Base-by-base conservation (phyloP, 176 grass and related monocot species). In the Juncus effusus region DNA sequence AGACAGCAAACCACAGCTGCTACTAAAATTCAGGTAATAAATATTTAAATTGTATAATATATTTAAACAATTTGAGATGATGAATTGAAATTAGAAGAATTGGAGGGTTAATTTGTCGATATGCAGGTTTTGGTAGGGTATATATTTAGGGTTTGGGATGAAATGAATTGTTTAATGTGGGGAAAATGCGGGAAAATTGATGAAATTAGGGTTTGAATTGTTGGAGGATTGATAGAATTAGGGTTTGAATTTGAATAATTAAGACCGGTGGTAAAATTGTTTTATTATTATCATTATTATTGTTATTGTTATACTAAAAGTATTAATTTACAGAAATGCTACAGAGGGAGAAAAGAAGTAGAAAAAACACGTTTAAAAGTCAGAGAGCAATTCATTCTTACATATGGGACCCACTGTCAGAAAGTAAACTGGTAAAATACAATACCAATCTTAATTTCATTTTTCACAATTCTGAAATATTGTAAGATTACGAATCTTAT, bases 281-380 rank as follows among this genome's bases (percentile, higher is more conserved):
- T 28, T 28, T 28, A 28, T 28, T 1, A 28, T 28, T 28, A 28
- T 28, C 1, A 28, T 28, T 28, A 1, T 28, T 28, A 28, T 28
- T 28, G 19, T 28, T 28, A 28, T 28, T 28, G 19, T 28, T 28
- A 28, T 28, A 36, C 4, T 56, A 4, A 61, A 53, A 77, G 74
- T 90, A 82, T 89, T 37, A 16, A 81, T 74, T 58, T 90, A 81
- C 94, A 99, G 94, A 99, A 93, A 99, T 99, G 86, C 80, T 99
- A 89, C 80, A 89, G 94, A 93, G 94, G 88, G 76, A 93, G 67
- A 79, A 90, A 86, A 77, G 80, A 65, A 70, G 79, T 91, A 39
- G 62, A 87, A 63, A 63, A 80, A 69, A 83, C 74, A 70, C 83
- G 80, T 10, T 69, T 51, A 16, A 74, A 90, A 59, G 70, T 89